phyloP scores from a whole-genome alignment of 805 yeast genomes.

The Metschnikowia bowlesiae region DNA sequence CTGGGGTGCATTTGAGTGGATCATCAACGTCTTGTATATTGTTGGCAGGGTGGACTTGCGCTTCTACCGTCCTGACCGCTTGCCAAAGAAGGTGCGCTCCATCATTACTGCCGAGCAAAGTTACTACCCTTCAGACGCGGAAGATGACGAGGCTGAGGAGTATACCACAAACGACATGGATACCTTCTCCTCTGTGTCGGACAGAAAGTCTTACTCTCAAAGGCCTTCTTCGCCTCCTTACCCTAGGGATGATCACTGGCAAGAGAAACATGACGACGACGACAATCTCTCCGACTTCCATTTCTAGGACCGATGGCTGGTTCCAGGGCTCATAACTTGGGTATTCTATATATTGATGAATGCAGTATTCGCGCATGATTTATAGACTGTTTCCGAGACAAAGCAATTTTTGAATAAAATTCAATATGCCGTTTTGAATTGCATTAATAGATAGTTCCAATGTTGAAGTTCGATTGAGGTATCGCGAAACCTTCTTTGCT shows the following conservation, averaged over 20 bases:
- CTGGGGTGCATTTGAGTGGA: constrained; percentile 64
- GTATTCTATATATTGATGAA: too few relatives aligned
- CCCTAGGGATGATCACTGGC: constrained; percentile 13
- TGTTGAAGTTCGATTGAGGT: too few relatives aligned
- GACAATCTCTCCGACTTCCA: constrained; percentile 18
- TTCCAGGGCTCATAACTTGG: background rate
- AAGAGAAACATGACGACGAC: constrained; percentile 12
- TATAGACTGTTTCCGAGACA: too few relatives aligned
- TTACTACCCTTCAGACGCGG: constrained; percentile 28
- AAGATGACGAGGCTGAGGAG: constrained; percentile 18
- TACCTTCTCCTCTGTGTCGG: constrained; percentile 10
- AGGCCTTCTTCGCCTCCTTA: constrained; percentile 14
- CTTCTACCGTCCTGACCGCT: constrained; percentile 71
- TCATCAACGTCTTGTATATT: constrained; percentile 54
- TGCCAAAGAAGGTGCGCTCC: constrained; percentile 36
- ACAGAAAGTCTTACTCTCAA: constrained; percentile 5
- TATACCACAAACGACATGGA: constrained; percentile 1
- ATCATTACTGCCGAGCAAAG: constrained; percentile 43
- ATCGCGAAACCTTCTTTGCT: too few relatives aligned
- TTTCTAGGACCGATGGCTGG: constrained; percentile 7
- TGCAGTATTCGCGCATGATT: too few relatives aligned
- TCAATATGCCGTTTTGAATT: too few relatives aligned
- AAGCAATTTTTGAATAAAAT: too few relatives aligned
- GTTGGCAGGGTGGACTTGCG: constrained; percentile 68
- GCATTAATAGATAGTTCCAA: too few relatives aligned